Evolutionary conservation across 176 grass and related monocot genomes (phyloP).

Genomic region (Carex pumila): DNA sequence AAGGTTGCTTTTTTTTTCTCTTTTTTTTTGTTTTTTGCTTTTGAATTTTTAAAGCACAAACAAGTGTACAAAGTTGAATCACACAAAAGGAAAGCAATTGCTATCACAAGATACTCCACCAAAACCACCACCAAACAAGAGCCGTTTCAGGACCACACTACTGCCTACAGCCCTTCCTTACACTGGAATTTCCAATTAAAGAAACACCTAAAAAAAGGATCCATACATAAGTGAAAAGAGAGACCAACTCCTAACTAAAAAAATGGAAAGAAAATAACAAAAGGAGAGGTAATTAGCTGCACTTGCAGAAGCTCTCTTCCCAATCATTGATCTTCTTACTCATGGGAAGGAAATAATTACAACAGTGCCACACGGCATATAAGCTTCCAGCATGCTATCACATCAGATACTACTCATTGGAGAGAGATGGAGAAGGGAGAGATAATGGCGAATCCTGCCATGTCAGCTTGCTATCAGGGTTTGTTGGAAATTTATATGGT

Average conservation of each 20-base stretch:
- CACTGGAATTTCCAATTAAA: neutral
- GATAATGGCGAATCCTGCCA: neutral
- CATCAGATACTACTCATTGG: neutral
- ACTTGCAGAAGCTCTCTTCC: slow-evolving; percentile 25
- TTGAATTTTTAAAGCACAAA: slow-evolving; percentile 10
- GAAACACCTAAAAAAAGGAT: slow-evolving; percentile 1
- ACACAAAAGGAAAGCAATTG: slow-evolving; percentile 9
- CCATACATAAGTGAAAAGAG: slow-evolving; percentile 6
- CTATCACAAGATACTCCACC: neutral
- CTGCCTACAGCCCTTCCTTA: neutral
- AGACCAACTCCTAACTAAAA: slow-evolving; percentile 22
- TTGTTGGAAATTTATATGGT: neutral
- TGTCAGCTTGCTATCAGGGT: neutral
- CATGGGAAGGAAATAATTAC: slow-evolving; percentile 38
- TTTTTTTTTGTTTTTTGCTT: neutral
- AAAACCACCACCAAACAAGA: neutral
- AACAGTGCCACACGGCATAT: neutral
- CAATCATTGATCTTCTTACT: slow-evolving; percentile 55
- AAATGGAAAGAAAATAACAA: slow-evolving; percentile 20
- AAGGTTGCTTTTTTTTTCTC: neutral
- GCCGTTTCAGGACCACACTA: neutral
- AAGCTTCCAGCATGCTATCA: neutral
- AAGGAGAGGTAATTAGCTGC: neutral
- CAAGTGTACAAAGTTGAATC: slow-evolving; percentile 15
- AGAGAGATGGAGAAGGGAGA: neutral